These are phyloP conservation scores for Musa itinerans DNA, from an alignment of 176 grass and related monocot species.

Conservation along the genomic window DNA sequence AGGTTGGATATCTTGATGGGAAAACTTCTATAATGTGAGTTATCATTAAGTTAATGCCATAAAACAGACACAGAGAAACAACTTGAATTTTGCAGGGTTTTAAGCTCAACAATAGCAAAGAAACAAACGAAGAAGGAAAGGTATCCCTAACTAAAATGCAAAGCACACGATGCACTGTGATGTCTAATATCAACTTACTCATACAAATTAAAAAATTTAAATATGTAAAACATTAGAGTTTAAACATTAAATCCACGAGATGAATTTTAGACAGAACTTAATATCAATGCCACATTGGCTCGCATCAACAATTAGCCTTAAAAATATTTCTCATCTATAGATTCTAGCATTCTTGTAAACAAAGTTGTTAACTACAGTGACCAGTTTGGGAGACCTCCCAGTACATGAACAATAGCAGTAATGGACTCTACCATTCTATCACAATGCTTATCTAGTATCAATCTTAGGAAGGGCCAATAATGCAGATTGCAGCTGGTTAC, in stretches of 20 bases:
- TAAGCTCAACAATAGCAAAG: too few relatives aligned
- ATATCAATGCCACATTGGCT: not conserved
- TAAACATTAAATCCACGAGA: not conserved
- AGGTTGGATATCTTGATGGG: too few relatives aligned
- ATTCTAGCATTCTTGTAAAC: not conserved
- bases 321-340: not conserved
- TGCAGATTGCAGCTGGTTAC: conserved; percentile 52
- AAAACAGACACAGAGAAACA: too few relatives aligned
- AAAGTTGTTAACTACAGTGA: not conserved
- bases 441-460: not conserved
- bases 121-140: not conserved
- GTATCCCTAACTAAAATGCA: not conserved
- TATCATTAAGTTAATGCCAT: too few relatives aligned
- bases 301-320: not conserved
- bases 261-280: not conserved
- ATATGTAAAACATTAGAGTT: not conserved
- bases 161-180: not conserved
- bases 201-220: not conserved
- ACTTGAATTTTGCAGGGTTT: too few relatives aligned
- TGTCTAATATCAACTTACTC: not conserved
- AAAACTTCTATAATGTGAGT: too few relatives aligned
- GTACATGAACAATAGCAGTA: too few relatives aligned
- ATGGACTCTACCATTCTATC: not conserved
- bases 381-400: not conserved
- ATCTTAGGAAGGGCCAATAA: conserved; percentile 32